Percentiles rank a stretch among this genome's conserved stretches.
Evolutionary conservation across 352 stramenopile genomes (phyloP).

Genomic region (Elongisporangium anandrum): DNA sequence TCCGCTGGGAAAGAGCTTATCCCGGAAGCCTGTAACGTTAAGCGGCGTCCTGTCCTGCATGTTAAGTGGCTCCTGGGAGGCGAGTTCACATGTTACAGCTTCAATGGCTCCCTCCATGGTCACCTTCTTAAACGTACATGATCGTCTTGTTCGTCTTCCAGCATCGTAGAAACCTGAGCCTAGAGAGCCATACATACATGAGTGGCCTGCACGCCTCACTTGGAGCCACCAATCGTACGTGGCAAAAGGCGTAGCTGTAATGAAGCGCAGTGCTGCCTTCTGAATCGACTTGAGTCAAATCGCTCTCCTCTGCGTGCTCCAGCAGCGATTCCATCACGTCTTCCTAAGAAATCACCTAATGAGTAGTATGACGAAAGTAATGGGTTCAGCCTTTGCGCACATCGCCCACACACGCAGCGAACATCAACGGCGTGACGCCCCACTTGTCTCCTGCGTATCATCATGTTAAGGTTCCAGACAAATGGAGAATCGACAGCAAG

Average conservation of each 20-base stretch:
- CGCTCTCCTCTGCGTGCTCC: slow-evolving; percentile 13
- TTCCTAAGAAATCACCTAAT: no score
- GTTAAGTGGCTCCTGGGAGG: slow-evolving; percentile 32
- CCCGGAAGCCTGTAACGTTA: slow-evolving; percentile 29
- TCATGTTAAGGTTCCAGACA: background rate
- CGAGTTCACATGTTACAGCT: no score
- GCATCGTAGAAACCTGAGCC: slow-evolving; percentile 31
- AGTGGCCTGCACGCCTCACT: background rate
- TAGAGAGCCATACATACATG: slow-evolving; percentile 1
- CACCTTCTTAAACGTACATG: slow-evolving; percentile 11
- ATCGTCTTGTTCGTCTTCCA: slow-evolving; percentile 37
- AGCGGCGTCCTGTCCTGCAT: slow-evolving; percentile 29
- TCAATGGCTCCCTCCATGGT: no score
- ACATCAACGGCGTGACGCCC: slow-evolving; percentile 60
- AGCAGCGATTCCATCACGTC: slow-evolving; percentile 32
- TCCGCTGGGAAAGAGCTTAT: slow-evolving; percentile 38
- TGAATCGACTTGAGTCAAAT: slow-evolving; percentile 22
- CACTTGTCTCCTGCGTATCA: slow-evolving; percentile 34
- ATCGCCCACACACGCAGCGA: slow-evolving; percentile 29
- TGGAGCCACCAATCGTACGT: slow-evolving; percentile 14
- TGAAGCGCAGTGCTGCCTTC: slow-evolving; percentile 52
- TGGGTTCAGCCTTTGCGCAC: slow-evolving; percentile 10
- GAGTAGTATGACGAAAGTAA: background rate
- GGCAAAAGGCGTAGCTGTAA: slow-evolving; percentile 67
- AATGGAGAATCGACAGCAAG: background rate